phyloP scores from a whole-genome alignment of 1,284 basidiomycete genomes.

The Kalmanozyma brasiliensis region DNA sequence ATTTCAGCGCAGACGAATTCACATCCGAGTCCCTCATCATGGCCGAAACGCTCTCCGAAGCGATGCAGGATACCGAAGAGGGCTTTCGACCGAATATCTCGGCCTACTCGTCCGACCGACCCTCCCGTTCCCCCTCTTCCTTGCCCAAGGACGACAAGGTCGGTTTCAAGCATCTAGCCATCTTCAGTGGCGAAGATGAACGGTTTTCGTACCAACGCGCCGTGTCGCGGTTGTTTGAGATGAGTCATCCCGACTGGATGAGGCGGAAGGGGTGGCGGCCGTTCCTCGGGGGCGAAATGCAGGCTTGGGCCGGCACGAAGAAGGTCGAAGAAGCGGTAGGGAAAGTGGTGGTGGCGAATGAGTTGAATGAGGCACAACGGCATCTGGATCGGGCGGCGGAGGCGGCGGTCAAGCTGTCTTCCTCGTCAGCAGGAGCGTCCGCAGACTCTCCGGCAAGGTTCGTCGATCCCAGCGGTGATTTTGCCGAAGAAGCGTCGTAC shows the following conservation, averaged over 20 bases:
- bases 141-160: constrained; percentile 57
- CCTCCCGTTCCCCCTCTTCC: background rate
- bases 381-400: constrained; percentile 19
- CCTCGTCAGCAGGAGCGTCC: background rate
- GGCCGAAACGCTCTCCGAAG: constrained; percentile 74
- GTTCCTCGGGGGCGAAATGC: constrained; percentile 45
- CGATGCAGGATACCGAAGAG: constrained; percentile 70
- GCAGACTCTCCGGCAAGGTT: constrained; percentile 13
- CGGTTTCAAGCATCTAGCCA: constrained; percentile 72
- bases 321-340: constrained; percentile 10
- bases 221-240: constrained; percentile 76
- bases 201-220: constrained; percentile 78
- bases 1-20: constrained; percentile 39
- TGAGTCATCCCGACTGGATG: constrained; percentile 68
- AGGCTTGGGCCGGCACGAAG: constrained; percentile 42
- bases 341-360: constrained; percentile 22
- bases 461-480: constrained; percentile 34
- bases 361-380: constrained; percentile 15
- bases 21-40: constrained; percentile 71
- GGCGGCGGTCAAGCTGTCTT: too few relatives aligned
- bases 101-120: constrained; percentile 69
- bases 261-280: constrained; percentile 51
- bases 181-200: constrained; percentile 78
- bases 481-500: constrained; percentile 50
- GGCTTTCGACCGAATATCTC: constrained; percentile 75